Conservation (phyloP, 2,329 filamentous ascomycete species). For the Colletotrichum filicis region DNA sequence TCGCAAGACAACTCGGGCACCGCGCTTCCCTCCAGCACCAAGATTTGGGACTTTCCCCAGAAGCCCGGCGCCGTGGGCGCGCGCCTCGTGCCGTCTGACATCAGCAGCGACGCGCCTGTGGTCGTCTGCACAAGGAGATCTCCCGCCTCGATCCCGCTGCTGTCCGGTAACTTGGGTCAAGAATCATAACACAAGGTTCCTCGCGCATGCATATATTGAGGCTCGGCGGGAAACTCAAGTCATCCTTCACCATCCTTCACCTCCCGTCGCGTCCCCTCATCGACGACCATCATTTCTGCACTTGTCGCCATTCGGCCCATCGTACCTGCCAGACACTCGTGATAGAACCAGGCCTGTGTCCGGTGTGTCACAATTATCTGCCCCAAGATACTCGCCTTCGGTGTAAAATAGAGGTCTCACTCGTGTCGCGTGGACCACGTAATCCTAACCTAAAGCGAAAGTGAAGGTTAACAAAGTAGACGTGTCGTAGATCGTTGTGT, state of each 20-base stretch:
- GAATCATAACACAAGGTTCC: background rate
- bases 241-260: background rate
- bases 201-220: background rate
- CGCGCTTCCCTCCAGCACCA: no score
- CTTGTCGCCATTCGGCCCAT: background rate
- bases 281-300: background rate
- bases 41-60: no score
- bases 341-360: accelerated
- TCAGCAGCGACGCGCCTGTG: no score
- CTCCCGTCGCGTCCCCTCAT: background rate
- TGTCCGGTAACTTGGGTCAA: background rate
- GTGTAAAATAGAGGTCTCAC: background rate
- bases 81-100: no score
- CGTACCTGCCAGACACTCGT: background rate
- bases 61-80: no score
- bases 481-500: background rate
- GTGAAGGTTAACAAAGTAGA: background rate
- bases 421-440: background rate
- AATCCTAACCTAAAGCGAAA: background rate
- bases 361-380: background rate
- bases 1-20: no score
- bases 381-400: background rate
- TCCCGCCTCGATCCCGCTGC: background rate
- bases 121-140: background rate
- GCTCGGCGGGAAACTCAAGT: background rate